Base-by-base conservation (phyloP, 2,329 filamentous ascomycete genomes). In the Hymenoscyphus scutula region DNA sequence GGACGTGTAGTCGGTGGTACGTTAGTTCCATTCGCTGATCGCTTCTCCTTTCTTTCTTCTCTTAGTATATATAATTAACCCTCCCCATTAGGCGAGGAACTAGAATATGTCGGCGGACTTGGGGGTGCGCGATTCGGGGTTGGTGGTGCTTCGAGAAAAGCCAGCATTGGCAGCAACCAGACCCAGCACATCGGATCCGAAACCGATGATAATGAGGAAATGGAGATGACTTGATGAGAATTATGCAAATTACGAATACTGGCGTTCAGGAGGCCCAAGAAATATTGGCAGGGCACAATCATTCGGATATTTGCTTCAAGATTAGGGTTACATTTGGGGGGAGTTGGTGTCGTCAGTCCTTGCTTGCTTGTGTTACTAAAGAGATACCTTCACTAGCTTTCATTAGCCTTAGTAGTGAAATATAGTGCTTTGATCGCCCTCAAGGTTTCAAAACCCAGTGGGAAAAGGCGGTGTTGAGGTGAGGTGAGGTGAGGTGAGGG, bases 1-100 rank as follows among this genome's bases (percentile, higher is more conserved):
- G 92, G 93, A n/a, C 84, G 94, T 29, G 89, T 99, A 6, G 83
- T 98, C 5, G 90, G 90, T 59, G 94, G 94, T 53, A 91, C 96
- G 66, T 92, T 74, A 80, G 45, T 23, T 25, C n/a, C n/a, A 23
- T 23, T 10, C 45, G 96, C 17, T 82, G 84, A 63, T 56, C 56
- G 58, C 25, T 38, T 65, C 19, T 29, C 32, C 59, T 62, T 37
- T 62, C 38, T 41, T 7, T 15, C 67, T 60, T 48, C 32, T 58
- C 29, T 10, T 37, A 37, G 34, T 60, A 61, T 45, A 66, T 64
- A 58, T 64, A 65, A 61, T 70, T 64, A 70, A 62, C 61, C 29
- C 13, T 60, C n/a, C 56, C 41, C n/a, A 58, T 55, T 66, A 74
- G 72, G 71, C 4, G 73, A 75, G 32, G 73, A 74, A 67, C 60